Conservation (phyloP, 2,329 filamentous ascomycete species). For the Botrytis fragariae region DNA sequence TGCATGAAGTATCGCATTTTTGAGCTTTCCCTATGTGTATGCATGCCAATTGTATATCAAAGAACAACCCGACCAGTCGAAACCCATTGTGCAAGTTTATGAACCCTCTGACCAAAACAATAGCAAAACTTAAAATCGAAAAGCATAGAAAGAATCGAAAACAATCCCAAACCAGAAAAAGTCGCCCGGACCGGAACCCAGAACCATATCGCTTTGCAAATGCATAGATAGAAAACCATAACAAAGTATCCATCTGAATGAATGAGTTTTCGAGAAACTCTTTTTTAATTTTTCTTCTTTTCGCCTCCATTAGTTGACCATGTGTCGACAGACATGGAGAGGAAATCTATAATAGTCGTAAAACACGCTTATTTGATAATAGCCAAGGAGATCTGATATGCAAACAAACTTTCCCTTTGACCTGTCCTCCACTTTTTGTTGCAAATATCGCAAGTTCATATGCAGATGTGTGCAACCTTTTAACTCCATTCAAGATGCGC, state of each 20-base stretch:
- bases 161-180: slow-evolving; percentile 24
- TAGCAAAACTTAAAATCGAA: slow-evolving; percentile 7
- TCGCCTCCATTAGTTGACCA: slow-evolving; percentile 14
- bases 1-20: slow-evolving; percentile 10
- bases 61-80: slow-evolving; percentile 17
- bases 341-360: slow-evolving; percentile 20
- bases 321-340: slow-evolving; percentile 13
- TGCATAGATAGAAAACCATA: slow-evolving; percentile 33
- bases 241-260: slow-evolving; percentile 26
- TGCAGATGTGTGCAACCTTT: background rate
- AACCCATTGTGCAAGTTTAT: slow-evolving; percentile 21
- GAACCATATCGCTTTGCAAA: slow-evolving; percentile 33
- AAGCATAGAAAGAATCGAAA: slow-evolving; percentile 12
- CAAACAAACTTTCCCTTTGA: slow-evolving; percentile 11
- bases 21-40: slow-evolving; percentile 19
- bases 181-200: slow-evolving; percentile 21
- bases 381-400: slow-evolving; percentile 16
- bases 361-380: slow-evolving; percentile 12
- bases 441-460: background rate
- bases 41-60: slow-evolving; percentile 23
- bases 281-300: slow-evolving; percentile 16
- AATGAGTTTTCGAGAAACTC: slow-evolving; percentile 18
- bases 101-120: slow-evolving; percentile 20
- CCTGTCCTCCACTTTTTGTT: background rate
- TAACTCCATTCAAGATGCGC: background rate